These are phyloP conservation scores for Saturnispora bothae DNA, from an alignment of 805 yeast species.

Conservation along the genomic window DNA sequence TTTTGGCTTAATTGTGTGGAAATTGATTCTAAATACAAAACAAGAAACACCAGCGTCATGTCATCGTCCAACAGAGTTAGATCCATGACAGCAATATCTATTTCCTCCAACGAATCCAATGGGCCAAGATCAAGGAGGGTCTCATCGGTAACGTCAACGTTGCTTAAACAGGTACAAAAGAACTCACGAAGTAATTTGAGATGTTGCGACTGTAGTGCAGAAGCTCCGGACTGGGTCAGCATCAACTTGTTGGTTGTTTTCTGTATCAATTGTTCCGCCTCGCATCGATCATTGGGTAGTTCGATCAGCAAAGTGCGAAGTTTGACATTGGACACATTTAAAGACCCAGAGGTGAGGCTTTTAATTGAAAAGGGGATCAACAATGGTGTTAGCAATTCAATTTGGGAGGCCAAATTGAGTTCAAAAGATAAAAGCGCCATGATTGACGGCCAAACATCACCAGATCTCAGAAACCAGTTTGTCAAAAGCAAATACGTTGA, in stretches of 20 bases:
- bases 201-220: constrained; percentile 75
- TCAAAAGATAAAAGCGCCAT: constrained; percentile 19
- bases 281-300: constrained; percentile 80
- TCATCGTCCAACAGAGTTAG: not conserved
- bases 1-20: constrained; percentile 49
- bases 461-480: constrained; percentile 43
- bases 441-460: constrained; percentile 24
- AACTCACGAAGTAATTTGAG: constrained; percentile 42
- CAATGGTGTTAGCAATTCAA: constrained; percentile 45
- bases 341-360: constrained; percentile 43
- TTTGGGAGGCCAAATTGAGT: constrained; percentile 42
- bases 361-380: constrained; percentile 38
- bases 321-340: constrained; percentile 60
- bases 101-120: constrained; percentile 2
- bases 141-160: constrained; percentile 26
- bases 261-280: constrained; percentile 80
- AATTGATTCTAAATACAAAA: constrained; percentile 2
- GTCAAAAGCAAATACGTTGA: constrained; percentile 56
- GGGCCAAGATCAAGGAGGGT: constrained; percentile 21
- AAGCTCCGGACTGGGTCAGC: constrained; percentile 72
- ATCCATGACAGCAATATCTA: not conserved
- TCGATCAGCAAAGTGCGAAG: constrained; percentile 73
- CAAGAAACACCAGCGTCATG: not conserved
- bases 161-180: constrained; percentile 30
- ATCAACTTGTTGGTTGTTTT: constrained; percentile 59